A percentile compares a stretch with the other conserved stretches of the same genome.
These are phyloP conservation scores for Aspergillus sp. DNA, from an alignment of 2,329 filamentous ascomycete genomes.

Conservation along the genomic window DNA sequence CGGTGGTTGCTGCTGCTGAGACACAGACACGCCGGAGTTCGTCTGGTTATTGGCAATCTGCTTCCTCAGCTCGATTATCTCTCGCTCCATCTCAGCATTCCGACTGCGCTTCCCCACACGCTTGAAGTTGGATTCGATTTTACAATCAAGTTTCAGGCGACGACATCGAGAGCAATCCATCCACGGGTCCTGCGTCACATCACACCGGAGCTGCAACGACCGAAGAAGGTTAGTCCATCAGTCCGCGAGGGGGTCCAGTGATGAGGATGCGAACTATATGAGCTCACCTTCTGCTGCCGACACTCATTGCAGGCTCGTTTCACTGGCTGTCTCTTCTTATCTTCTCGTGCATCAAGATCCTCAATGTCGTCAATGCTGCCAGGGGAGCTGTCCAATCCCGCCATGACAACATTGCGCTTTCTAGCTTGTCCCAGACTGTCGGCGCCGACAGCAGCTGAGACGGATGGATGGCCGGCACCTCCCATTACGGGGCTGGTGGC, in stretches of 20 bases:
- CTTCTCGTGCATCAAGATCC: slow-evolving; percentile 39
- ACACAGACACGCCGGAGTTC: slow-evolving; percentile 14
- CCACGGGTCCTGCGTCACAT: slow-evolving; percentile 62
- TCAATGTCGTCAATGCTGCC: slow-evolving; percentile 43
- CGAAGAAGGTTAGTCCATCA: slow-evolving; percentile 5
- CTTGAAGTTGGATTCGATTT: slow-evolving; percentile 66
- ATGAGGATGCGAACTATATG: no score
- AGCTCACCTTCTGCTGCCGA: slow-evolving; percentile 61
- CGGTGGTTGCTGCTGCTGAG: slow-evolving; percentile 19
- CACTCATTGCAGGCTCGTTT: slow-evolving; percentile 67
- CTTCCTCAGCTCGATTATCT: slow-evolving; percentile 48
- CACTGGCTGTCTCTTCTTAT: slow-evolving; percentile 42
- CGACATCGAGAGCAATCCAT: slow-evolving; percentile 58
- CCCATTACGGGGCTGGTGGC: slow-evolving; percentile 33
- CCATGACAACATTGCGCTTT: slow-evolving; percentile 40
- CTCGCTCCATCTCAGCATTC: slow-evolving; percentile 60
- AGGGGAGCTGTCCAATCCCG: slow-evolving; percentile 44
- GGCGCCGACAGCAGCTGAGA: slow-evolving; percentile 20
- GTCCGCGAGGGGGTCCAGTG: no score
- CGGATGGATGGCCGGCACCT: slow-evolving; percentile 26
- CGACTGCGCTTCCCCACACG: slow-evolving; percentile 62
- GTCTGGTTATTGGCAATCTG: slow-evolving; percentile 38
- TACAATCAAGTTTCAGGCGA: slow-evolving; percentile 59
- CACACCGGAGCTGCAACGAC: slow-evolving; percentile 55
- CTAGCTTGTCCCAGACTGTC: slow-evolving; percentile 27